phyloP scores from a whole-genome alignment of 129 eudicot genomes.

The sunflower (Helianthus annuus) region HanXRQr2.0-SUNRISE NC_035437.2:28538690-28539189 shows the following conservation, averaged over 20 bases:
- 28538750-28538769: background rate
- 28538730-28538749: background rate
- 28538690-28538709: background rate
- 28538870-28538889: background rate
- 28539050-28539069: constrained; percentile 86
- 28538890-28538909: background rate
- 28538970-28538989: constrained; percentile 29
- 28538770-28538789: constrained; percentile 4
- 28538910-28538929: constrained; percentile 60
- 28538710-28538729: background rate
- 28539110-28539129: constrained; percentile 48
- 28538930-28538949: constrained; percentile 75
- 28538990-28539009: constrained; percentile 52
- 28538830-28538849: constrained; percentile 10
- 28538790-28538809: background rate
- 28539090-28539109: constrained; percentile 58
- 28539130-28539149: constrained; percentile 27
- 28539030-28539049: constrained; percentile 50
- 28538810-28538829: constrained; percentile 16
- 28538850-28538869: constrained; percentile 5
- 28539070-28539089: constrained; percentile 91
- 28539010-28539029: constrained; percentile 36
- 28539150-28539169: constrained; percentile 26
- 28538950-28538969: constrained; percentile 64
- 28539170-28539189: constrained; percentile 19